Evolutionary conservation across 805 yeast species (phyloP), one percentile per base, ranked within the genome.

Genomic region (Saccharomycopsis amapae): DNA sequence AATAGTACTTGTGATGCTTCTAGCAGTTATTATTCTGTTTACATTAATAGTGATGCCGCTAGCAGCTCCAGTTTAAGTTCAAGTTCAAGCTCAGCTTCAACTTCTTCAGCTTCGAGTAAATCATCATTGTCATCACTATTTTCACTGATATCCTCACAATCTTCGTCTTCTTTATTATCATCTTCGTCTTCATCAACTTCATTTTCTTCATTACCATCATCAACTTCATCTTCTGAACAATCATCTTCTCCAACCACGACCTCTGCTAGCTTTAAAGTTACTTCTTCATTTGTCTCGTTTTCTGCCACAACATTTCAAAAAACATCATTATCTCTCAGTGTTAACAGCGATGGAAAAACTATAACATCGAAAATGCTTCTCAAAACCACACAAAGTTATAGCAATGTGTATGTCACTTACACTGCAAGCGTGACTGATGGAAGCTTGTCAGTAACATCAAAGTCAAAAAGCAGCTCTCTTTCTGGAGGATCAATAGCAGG

Each of bases 1-100:
- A 38, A 53, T 2, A 82, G 80, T 45, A 64, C 51, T 7, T 85
- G 95, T 62, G n/a, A n/a, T n/a, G 88, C 88, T 53, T 84, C 83
- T 26, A 64, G 71, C 19, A 55, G 59, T 24, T 71, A 70, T 45
- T 71, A 71, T 53, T 60, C 67, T 30, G 73, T 78, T 15, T 76
- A 65, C 50, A 67, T 58, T 33, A 57, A 47, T 24, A n/a, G n/a
- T n/a, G n/a, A n/a, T n/a, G n/a, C n/a, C n/a, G n/a, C n/a, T n/a
- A n/a, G n/a, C n/a, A n/a, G n/a, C n/a, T 39, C 50, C 15, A n/a
- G 26, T 3, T 31, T 47, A 20, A 18, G 35, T 9, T 38, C 48
- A 13, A 22, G 40, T 22, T 25, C 48, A 17, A 24, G 45, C 13
- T 37, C 46, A n/a, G 40, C 46, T 22, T 24, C 28, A 36, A 20